Conservation (phyloP, 2,329 filamentous ascomycete species). For the Paramyrothecium sp. region DNA sequence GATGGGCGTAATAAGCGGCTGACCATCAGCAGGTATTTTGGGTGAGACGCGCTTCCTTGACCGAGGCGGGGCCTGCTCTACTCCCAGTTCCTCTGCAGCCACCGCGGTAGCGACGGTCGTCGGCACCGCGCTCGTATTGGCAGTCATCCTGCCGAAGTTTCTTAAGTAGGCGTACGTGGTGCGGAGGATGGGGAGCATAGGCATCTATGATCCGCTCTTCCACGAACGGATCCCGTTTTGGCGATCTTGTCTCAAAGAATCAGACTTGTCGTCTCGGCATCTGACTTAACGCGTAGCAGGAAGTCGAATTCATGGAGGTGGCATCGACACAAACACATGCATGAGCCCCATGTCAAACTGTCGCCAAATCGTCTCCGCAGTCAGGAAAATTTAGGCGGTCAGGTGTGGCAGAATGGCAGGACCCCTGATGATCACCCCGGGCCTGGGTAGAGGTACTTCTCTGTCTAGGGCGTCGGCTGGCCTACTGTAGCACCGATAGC, state of each 20-base stretch:
- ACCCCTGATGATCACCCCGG: no score
- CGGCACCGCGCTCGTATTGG: not conserved
- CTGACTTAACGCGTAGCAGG: no score
- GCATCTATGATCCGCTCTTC: not conserved
- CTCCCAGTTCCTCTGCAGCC: not conserved
- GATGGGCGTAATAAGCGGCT: constrained; percentile 28
- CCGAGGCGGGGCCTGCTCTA: not conserved
- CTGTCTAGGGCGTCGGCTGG: no score
- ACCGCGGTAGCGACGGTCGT: not conserved
- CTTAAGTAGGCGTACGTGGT: not conserved
- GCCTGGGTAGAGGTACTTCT: no score
- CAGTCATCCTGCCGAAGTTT: not conserved
- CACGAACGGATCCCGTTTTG: not conserved
- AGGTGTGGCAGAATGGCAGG: constrained; percentile 25
- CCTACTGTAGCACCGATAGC: no score
- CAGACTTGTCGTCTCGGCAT: no score
- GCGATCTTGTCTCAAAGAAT: no score
- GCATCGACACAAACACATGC: no score
- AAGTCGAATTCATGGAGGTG: no score
- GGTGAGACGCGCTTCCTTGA: not conserved
- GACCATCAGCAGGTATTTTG: constrained; percentile 14
- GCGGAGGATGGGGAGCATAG: not conserved
- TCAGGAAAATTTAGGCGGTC: constrained; percentile 24
- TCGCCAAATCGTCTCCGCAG: not conserved
- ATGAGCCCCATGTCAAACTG: no score